phyloP scores from a whole-genome alignment of 176 grass and related monocot genomes.

The Ensete ventricosum region DNA sequence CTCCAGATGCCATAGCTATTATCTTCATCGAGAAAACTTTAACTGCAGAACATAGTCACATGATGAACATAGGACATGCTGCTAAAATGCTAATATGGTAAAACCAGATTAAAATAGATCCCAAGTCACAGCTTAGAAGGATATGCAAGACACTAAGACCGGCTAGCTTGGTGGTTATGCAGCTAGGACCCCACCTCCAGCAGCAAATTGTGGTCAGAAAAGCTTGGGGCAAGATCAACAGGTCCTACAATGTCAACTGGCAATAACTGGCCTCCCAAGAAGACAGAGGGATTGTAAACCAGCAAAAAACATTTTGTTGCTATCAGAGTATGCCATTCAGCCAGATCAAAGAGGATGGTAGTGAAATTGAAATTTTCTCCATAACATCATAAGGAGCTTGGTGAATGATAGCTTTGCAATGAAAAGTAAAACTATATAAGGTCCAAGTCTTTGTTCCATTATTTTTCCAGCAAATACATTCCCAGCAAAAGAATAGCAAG shows the following conservation, averaged over 20 bases:
- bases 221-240: neutral
- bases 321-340: neutral
- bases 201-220: neutral
- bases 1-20: neutral
- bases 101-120: neutral
- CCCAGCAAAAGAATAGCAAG: neutral
- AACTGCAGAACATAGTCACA: too few species aligned
- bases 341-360: neutral
- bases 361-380: neutral
- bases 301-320: neutral
- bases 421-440: neutral
- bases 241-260: neutral
- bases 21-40: neutral
- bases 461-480: neutral
- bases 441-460: neutral
- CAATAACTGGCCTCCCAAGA: neutral
- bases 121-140: neutral
- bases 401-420: neutral
- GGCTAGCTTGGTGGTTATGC: neutral
- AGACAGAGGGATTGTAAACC: neutral
- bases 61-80: too few species aligned
- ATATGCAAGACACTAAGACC: neutral
- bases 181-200: neutral
- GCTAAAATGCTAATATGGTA: neutral
- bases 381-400: neutral